These are phyloP conservation scores for Coelastrella sp. DNA, from an alignment of 139 green algal genomes.

Conservation along the genomic window DNA sequence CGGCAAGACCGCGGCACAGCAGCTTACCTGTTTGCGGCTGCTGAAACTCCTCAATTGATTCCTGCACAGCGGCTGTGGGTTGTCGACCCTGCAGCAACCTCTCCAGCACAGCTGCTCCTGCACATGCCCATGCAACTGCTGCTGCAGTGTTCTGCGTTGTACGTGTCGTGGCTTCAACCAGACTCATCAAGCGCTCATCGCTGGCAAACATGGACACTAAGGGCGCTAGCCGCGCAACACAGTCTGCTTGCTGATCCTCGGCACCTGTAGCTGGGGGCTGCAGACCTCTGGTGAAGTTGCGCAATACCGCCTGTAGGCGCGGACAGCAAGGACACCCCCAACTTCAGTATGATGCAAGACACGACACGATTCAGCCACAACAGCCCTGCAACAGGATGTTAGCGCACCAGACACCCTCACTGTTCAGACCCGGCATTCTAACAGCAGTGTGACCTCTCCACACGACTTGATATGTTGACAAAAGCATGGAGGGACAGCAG, in stretches of 20 bases:
- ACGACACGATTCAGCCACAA: too few relatives aligned
- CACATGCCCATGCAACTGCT: conserved; percentile 62
- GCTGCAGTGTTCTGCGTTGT: conserved; percentile 70
- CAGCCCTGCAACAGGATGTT: too few relatives aligned
- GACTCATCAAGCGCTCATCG: conserved; percentile 26
- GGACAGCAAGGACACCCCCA: too few relatives aligned
- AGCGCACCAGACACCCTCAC: too few relatives aligned
- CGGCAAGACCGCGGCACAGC: too few relatives aligned
- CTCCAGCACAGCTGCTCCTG: conserved; percentile 67
- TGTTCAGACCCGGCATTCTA: too few relatives aligned
- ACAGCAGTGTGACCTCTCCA: too few relatives aligned
- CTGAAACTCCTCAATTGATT: conserved; percentile 41
- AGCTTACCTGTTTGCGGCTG: background rate
- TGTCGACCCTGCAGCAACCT: conserved; percentile 9
- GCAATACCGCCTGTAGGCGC: conserved; percentile 64
- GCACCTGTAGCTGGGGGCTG: conserved; percentile 62
- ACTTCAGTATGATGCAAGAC: too few relatives aligned
- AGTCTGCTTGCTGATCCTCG: conserved; percentile 69
- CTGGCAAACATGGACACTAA: conserved; percentile 59
- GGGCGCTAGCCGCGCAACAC: conserved; percentile 61
- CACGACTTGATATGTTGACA: too few relatives aligned
- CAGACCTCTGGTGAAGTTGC: conserved; percentile 55
- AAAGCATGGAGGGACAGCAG: too few relatives aligned
- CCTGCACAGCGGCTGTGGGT: conserved; percentile 42
- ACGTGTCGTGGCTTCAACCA: conserved; percentile 56